These are phyloP conservation scores for Orbilia blumenaviensis DNA, from an alignment of 2,329 filamentous ascomycete species.

Conservation along the genomic window DNA sequence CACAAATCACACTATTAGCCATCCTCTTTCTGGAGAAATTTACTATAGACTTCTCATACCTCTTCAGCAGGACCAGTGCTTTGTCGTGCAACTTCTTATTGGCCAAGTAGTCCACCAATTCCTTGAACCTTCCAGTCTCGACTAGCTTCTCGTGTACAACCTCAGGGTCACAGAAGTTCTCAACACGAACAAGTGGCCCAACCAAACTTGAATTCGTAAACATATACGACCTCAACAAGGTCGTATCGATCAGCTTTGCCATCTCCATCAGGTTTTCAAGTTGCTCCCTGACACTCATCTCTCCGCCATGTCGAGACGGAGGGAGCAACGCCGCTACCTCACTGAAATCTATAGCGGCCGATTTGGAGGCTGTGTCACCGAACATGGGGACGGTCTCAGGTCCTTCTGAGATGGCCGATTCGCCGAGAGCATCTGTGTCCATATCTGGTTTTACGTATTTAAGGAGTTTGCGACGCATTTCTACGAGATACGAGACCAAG, in stretches of 20 bases:
- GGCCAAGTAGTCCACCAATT: constrained; percentile 96
- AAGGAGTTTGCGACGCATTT: constrained; percentile 69
- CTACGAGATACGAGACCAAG: constrained; percentile 85
- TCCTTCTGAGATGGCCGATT: constrained; percentile 60
- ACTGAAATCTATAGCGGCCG: constrained; percentile 29
- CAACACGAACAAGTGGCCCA: constrained; percentile 88
- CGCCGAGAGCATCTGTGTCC: constrained; percentile 70
- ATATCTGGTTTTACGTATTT: constrained; percentile 60
- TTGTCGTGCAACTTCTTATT: constrained; percentile 92
- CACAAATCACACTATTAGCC: neutral
- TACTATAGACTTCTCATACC: constrained; percentile 62
- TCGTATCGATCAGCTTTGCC: constrained; percentile 89
- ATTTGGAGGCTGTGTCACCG: constrained; percentile 4
- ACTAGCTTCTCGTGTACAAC: constrained; percentile 94
- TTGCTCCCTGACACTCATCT: constrained; percentile 65
- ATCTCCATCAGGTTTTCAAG: constrained; percentile 77
- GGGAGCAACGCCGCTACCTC: constrained; percentile 47
- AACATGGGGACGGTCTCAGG: constrained; percentile 30
- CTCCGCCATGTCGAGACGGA: constrained; percentile 59
- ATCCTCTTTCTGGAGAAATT: neutral
- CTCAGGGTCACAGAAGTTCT: constrained; percentile 95
- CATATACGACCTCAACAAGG: constrained; percentile 94
- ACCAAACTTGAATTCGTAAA: constrained; percentile 85
- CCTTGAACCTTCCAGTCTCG: constrained; percentile 86
- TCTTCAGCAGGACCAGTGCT: constrained; percentile 80